These are phyloP conservation scores for Cryphonectria nitschkei DNA, from an alignment of 2,329 filamentous ascomycete genomes.

Conservation along the genomic window DNA sequence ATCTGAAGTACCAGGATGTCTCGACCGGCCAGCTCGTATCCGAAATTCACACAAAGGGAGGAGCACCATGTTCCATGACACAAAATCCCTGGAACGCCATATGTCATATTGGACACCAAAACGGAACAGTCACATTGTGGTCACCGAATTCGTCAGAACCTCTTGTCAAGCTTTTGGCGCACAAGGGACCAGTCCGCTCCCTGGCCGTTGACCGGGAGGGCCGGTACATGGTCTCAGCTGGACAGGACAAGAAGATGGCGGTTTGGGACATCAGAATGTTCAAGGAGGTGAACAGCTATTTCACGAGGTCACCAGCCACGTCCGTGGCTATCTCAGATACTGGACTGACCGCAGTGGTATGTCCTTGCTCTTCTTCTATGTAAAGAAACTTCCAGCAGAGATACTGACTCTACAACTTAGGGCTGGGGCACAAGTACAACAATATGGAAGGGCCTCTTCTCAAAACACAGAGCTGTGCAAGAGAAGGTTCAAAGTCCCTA, in stretches of 20 bases:
- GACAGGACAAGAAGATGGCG: conserved; percentile 89
- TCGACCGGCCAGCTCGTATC: conserved; percentile 88
- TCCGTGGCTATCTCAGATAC: conserved; percentile 88
- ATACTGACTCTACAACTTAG: conserved; percentile 4
- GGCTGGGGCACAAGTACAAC: conserved; percentile 89
- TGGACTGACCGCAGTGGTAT: conserved; percentile 75
- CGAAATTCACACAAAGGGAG: conserved; percentile 83
- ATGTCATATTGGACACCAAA: conserved; percentile 90
- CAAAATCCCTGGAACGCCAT: conserved; percentile 95
- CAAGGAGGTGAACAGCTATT: conserved; percentile 89
- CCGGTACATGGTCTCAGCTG: conserved; percentile 92
- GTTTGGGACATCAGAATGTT: conserved; percentile 96
- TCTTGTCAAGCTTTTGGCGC: conserved; percentile 87
- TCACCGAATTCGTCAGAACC: conserved; percentile 88
- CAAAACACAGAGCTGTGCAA: conserved; percentile 70
- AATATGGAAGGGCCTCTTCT: conserved; percentile 89
- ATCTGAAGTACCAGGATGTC: conserved; percentile 92
- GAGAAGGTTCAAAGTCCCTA: conserved; percentile 86
- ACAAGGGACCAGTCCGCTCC: conserved; percentile 85
- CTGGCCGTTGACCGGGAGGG: conserved; percentile 87
- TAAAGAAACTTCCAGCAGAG: too few relatives aligned
- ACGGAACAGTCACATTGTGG: conserved; percentile 93
- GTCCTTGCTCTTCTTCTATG: neutral
- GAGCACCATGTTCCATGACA: conserved; percentile 78
- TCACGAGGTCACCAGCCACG: conserved; percentile 78